phyloP scores from a whole-genome alignment of 805 yeast species.

The Candida ascalaphidarum region DNA sequence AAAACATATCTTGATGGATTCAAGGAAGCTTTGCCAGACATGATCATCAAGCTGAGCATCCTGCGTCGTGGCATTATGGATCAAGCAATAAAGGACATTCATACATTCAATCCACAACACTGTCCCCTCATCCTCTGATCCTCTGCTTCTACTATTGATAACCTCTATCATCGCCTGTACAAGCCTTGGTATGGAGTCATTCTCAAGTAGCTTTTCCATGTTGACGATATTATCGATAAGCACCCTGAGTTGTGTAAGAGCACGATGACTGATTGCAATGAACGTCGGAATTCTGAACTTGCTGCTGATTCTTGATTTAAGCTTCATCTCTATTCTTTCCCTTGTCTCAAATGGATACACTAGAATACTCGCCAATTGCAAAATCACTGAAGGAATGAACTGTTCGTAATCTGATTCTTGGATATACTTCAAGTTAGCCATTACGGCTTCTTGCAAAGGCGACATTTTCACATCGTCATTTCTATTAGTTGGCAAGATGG shows the following conservation, averaged over 20 bases:
- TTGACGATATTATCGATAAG: conserved; percentile 24
- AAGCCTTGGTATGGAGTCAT: conserved; percentile 37
- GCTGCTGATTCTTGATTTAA: conserved; percentile 20
- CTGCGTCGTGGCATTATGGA: no score
- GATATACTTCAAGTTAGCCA: conserved; percentile 35
- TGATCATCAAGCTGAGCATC: conserved; percentile 9
- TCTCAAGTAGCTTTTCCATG: conserved; percentile 29
- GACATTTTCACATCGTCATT: conserved; percentile 48
- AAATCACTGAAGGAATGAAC: conserved; percentile 38
- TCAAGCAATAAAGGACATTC: conserved; percentile 30
- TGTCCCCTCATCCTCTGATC: conserved; percentile 16
- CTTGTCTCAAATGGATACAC: conserved; percentile 57
- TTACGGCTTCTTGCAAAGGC: conserved; percentile 51
- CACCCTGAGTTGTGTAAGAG: conserved; percentile 31
- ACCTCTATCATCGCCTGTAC: conserved; percentile 46
- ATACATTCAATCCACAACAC: conserved; percentile 48
- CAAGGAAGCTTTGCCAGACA: conserved; percentile 35
- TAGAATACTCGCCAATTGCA: conserved; percentile 45
- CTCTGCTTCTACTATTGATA: conserved; percentile 35
- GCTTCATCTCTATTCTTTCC: conserved; percentile 46
- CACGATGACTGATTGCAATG: conserved; percentile 45
- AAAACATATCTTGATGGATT: conserved; percentile 33
- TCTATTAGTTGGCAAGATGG: conserved; percentile 52
- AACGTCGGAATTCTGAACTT: conserved; percentile 52
- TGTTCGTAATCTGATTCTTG: conserved; percentile 11